Evolutionary conservation across 768 basidiomycete species (phyloP).

Genomic region (Termitomyces sp.): DNA sequence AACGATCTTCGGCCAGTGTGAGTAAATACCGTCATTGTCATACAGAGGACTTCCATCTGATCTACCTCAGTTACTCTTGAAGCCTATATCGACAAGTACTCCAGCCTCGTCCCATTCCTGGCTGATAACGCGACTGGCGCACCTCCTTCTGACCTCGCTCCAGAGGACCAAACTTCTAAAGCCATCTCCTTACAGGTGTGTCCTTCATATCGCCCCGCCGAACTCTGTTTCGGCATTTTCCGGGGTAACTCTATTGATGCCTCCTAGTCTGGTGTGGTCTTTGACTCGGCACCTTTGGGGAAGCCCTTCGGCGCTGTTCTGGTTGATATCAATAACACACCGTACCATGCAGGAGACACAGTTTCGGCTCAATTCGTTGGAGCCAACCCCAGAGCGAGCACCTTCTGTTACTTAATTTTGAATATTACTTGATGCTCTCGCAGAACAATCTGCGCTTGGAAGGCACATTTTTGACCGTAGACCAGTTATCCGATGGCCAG

Average conservation of each 20-base stretch:
- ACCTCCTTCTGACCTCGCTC: slow-evolving; percentile 59
- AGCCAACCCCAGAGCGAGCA: slow-evolving; percentile 68
- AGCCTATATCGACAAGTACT: slow-evolving; percentile 74
- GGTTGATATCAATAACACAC: slow-evolving; percentile 41
- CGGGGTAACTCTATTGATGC: neutral
- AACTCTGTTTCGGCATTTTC: slow-evolving; percentile 2
- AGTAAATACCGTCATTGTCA: slow-evolving; percentile 18
- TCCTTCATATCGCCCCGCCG: neutral
- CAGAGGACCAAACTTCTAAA: slow-evolving; percentile 55
- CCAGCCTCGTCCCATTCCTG: slow-evolving; percentile 58
- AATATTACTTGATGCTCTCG: neutral
- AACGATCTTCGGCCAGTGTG: slow-evolving; percentile 71
- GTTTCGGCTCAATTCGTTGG: slow-evolving; percentile 65
- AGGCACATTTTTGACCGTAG: slow-evolving; percentile 66
- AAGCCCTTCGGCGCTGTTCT: slow-evolving; percentile 60
- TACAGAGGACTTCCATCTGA: neutral
- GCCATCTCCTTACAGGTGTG: slow-evolving; percentile 65
- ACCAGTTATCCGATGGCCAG: slow-evolving; percentile 38
- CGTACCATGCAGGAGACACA: slow-evolving; percentile 53
- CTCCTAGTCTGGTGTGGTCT: slow-evolving; percentile 52
- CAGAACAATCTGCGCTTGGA: slow-evolving; percentile 78
- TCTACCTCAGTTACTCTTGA: slow-evolving; percentile 58
- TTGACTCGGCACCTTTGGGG: slow-evolving; percentile 52
- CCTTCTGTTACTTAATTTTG: neutral
- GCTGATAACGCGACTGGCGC: slow-evolving; percentile 40